phyloP scores from a whole-genome alignment of 2,329 filamentous ascomycete genomes.

The Leptodontidium sp. region DNA sequence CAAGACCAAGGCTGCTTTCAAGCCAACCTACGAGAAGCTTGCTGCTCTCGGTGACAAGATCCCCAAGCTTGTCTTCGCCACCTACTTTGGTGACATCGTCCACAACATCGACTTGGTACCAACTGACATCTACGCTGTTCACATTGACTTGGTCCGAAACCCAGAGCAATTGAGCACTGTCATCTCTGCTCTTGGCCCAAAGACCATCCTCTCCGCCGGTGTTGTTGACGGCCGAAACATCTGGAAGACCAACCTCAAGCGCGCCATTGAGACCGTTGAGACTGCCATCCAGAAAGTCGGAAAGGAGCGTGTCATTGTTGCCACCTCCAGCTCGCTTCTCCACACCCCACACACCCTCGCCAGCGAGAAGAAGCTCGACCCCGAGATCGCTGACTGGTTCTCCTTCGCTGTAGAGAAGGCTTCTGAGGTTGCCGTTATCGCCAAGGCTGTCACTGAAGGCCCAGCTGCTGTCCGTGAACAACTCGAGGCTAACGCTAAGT shows the following conservation, averaged over 20 bases:
- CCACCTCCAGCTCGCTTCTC: slow-evolving; percentile 96
- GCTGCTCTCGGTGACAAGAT: slow-evolving; percentile 78
- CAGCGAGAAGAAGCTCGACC: slow-evolving; percentile 97
- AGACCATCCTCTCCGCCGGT: slow-evolving; percentile 92
- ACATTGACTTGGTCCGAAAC: slow-evolving; percentile 97
- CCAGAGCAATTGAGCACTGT: slow-evolving; percentile 95
- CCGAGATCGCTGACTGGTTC: slow-evolving; percentile 97
- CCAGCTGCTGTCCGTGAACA: slow-evolving; percentile 84
- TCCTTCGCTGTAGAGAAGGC: slow-evolving; percentile 97
- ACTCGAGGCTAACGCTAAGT: slow-evolving; percentile 97
- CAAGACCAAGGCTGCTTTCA: slow-evolving; percentile 96
- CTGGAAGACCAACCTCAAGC: slow-evolving; percentile 99
- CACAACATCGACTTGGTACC: slow-evolving; percentile 96
- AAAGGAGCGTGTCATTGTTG: slow-evolving; percentile 96
- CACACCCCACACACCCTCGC: slow-evolving; percentile 98
- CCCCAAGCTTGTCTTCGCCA: slow-evolving; percentile 89
- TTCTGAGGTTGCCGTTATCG: slow-evolving; percentile 87
- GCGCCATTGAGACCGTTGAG: slow-evolving; percentile 90
- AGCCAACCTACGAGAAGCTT: slow-evolving; percentile 95
- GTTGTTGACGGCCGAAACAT: slow-evolving; percentile 99
- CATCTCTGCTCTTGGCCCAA: slow-evolving; percentile 80
- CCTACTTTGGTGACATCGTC: slow-evolving; percentile 99
- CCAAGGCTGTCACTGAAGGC: slow-evolving; percentile 95
- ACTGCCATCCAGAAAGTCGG: slow-evolving; percentile 92
- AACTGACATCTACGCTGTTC: slow-evolving; percentile 82